Evolutionary conservation across 345 rosid species (phyloP).

Genomic region (Leavenworthia alabamica): DNA sequence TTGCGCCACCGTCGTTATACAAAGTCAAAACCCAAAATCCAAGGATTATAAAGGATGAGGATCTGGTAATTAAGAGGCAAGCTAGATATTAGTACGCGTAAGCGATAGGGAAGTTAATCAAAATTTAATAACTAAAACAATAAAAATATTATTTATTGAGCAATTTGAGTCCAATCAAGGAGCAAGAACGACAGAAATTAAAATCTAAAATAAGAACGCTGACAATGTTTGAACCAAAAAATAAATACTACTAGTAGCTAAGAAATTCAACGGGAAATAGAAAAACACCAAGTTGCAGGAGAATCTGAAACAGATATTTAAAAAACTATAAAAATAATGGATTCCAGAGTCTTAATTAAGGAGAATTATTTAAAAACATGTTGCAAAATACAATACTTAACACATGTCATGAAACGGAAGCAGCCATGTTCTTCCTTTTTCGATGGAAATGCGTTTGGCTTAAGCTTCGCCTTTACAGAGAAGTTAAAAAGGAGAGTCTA

Average conservation of each 20-base stretch:
- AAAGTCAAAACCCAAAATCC: conserved; percentile 22
- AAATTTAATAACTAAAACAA: conserved; percentile 16
- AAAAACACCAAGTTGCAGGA: conserved; percentile 47
- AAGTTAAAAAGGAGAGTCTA: conserved; percentile 17
- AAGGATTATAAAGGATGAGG: conserved; percentile 24
- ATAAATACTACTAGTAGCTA: conserved; percentile 20
- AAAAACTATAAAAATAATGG: not conserved
- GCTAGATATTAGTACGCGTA: conserved; percentile 9
- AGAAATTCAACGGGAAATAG: conserved; percentile 24
- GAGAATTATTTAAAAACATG: not conserved
- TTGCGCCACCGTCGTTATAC: conserved; percentile 30
- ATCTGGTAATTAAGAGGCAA: conserved; percentile 28
- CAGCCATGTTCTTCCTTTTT: conserved; percentile 36
- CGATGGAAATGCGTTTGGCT: not conserved
- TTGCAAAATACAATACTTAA: not conserved
- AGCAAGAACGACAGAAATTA: conserved; percentile 25
- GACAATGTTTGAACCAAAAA: conserved; percentile 11
- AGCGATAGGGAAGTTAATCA: conserved; percentile 1
- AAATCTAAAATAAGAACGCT: conserved; percentile 14
- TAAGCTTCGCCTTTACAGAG: conserved; percentile 31
- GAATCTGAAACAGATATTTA: conserved; percentile 31
- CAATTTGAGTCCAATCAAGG: conserved; percentile 29
- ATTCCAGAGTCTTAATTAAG: conserved; percentile 1
- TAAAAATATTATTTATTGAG: conserved; percentile 10
- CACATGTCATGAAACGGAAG: conserved; percentile 13